A percentile compares a stretch with the other conserved stretches of the same genome.
These are phyloP conservation scores for Jacaranda copaia DNA, from an alignment of 257 asterid species.

Conservation along the genomic window DNA sequence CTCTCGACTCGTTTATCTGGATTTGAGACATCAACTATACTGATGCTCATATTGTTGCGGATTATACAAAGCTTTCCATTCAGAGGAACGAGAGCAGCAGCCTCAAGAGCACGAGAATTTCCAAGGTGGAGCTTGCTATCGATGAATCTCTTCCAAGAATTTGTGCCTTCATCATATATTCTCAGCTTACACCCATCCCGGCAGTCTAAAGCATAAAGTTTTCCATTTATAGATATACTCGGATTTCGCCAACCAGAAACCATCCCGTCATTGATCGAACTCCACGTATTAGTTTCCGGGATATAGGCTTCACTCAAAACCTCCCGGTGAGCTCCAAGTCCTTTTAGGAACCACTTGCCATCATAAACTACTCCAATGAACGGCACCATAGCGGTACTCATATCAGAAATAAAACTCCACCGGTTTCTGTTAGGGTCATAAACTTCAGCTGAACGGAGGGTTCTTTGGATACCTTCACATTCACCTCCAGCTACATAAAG, in stretches of 20 bases:
- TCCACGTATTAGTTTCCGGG: constrained; percentile 57
- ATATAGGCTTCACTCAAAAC: constrained; percentile 62
- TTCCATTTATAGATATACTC: constrained; percentile 67
- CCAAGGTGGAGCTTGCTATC: constrained; percentile 70
- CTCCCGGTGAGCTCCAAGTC: constrained; percentile 70
- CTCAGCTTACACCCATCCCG: constrained; percentile 67
- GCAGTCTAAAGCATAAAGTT: constrained; percentile 66
- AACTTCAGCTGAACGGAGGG: constrained; percentile 64
- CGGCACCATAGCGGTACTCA: constrained; percentile 76
- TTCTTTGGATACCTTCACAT: constrained; percentile 67
- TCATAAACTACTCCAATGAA: constrained; percentile 69
- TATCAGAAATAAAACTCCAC: constrained; percentile 65
- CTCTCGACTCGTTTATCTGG: constrained; percentile 53
- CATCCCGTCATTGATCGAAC: constrained; percentile 64
- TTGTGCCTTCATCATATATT: constrained; percentile 53
- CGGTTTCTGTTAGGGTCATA: constrained; percentile 65
- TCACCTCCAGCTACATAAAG: constrained; percentile 77
- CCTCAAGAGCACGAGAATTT: constrained; percentile 61
- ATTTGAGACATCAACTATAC: constrained; percentile 59
- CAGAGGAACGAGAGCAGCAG: constrained; percentile 67
- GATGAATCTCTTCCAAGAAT: constrained; percentile 62
- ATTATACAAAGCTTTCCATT: constrained; percentile 69
- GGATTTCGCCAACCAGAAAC: constrained; percentile 73
- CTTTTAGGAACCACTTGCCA: constrained; percentile 65
- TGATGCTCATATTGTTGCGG: constrained; percentile 68